A percentile compares a stretch with the other conserved stretches of the same genome.
Conservation (phyloP, 495 filamentous ascomycete species). For the Penicillium subrubescens region DNA sequence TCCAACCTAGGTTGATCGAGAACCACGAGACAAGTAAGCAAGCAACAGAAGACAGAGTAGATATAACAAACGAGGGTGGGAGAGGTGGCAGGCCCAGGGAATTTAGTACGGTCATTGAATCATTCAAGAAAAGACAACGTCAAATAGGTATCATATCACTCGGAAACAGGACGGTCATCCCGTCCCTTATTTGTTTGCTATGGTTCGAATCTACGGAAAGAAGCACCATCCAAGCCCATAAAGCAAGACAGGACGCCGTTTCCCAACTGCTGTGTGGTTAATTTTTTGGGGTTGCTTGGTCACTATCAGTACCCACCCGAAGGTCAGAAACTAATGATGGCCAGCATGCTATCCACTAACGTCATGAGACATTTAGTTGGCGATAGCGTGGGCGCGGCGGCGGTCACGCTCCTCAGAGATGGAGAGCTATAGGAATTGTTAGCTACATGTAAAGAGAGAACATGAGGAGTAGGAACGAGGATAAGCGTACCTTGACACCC, state of each 20-base stretch:
- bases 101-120: conserved; percentile 35
- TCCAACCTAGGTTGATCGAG: neutral
- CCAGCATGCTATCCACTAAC: conserved; percentile 27
- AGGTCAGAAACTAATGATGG: conserved; percentile 12
- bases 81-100: conserved; percentile 11
- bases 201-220: conserved; percentile 39
- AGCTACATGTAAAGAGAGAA: conserved; percentile 6
- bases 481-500: conserved; percentile 83
- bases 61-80: neutral
- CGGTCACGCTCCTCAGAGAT: conserved; percentile 99
- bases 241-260: conserved; percentile 48
- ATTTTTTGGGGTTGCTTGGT: conserved; percentile 18
- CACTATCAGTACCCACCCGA: conserved; percentile 10
- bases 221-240: conserved; percentile 43
- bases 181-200: conserved; percentile 37
- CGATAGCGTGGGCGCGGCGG: conserved; percentile 76
- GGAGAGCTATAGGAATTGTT: conserved; percentile 60
- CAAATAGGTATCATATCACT: conserved; percentile 43
- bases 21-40: neutral
- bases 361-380: conserved; percentile 55
- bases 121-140: conserved; percentile 34
- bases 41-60: neutral
- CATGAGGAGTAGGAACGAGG: neutral
- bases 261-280: conserved; percentile 34
- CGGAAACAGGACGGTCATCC: conserved; percentile 32